Conservation (phyloP, 495 filamentous ascomycete species). For the Thermochaetoides thermophila region DNA sequence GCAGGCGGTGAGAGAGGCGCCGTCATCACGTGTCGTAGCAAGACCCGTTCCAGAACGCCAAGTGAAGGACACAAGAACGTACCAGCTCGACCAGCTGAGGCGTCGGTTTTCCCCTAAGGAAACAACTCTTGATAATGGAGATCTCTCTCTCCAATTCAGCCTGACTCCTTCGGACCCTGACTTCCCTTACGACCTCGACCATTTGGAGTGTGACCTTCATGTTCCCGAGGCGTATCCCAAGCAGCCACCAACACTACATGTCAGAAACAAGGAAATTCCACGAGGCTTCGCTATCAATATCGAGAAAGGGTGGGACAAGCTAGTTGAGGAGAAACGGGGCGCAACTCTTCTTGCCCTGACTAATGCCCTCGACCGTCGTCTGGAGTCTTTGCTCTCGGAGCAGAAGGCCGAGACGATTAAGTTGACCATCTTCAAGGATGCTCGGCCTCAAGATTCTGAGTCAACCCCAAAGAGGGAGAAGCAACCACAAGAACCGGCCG, state of each 20-base stretch:
- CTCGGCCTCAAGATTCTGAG: constrained; percentile 22
- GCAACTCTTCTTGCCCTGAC: constrained; percentile 52
- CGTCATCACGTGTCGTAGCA: constrained; percentile 35
- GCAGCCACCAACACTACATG: constrained; percentile 40
- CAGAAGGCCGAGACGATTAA: constrained; percentile 68
- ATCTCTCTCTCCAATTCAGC: constrained; percentile 43
- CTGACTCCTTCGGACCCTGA: constrained; percentile 75
- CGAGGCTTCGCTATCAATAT: constrained; percentile 69
- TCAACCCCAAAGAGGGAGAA: constrained; percentile 5
- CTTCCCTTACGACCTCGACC: constrained; percentile 65
- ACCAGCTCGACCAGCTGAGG: constrained; percentile 62
- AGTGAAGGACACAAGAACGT: constrained; percentile 51
- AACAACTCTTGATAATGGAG: constrained; percentile 32
- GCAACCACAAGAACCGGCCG: constrained; percentile 29
- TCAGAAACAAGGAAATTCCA: constrained; percentile 68
- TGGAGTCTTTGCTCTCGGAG: constrained; percentile 57
- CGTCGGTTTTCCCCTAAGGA: constrained; percentile 55
- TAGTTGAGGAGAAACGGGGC: constrained; percentile 41
- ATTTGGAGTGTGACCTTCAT: constrained; percentile 55
- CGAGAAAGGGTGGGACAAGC: constrained; percentile 57
- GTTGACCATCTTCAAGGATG: constrained; percentile 52
- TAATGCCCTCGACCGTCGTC: constrained; percentile 57
- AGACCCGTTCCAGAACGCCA: constrained; percentile 54
- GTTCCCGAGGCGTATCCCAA: constrained; percentile 51
- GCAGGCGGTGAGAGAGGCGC: constrained; percentile 27